phyloP scores from a whole-genome alignment of 2,329 filamentous ascomycete species.

The Neopestalotiopsis sp. region DNA sequence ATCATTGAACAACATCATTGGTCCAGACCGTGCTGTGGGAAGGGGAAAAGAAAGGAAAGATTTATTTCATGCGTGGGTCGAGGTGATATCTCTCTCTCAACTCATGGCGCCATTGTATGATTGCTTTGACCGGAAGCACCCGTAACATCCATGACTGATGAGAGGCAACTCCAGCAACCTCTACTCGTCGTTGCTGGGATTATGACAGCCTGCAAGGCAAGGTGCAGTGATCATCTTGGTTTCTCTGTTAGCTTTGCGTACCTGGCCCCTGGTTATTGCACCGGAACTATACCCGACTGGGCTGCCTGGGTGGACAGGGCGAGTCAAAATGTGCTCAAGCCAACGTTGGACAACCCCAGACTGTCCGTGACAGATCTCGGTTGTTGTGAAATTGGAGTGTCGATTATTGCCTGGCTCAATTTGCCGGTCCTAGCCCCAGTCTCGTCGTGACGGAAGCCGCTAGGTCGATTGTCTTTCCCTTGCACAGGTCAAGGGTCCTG shows the following conservation, averaged over 20 bases:
- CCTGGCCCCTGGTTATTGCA: background rate
- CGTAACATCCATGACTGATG: background rate
- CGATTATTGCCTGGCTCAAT: constrained; percentile 15
- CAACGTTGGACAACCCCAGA: constrained; percentile 8
- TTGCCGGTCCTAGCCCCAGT: constrained; percentile 14
- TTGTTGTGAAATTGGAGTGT: constrained; percentile 14
- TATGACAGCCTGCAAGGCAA: constrained; percentile 17
- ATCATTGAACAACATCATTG: background rate
- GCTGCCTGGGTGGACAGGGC: background rate
- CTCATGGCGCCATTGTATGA: background rate
- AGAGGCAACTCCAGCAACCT: constrained; percentile 2
- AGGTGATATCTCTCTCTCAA: background rate
- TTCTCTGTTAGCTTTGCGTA: background rate
- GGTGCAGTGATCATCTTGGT: constrained; percentile 18
- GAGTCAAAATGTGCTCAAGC: constrained; percentile 15
- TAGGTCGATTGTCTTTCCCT: constrained; percentile 2
- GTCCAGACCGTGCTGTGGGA: background rate
- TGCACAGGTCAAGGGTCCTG: background rate
- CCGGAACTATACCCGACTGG: constrained; percentile 8
- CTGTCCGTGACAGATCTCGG: constrained; percentile 14
- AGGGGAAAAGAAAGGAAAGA: background rate
- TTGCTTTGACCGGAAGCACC: background rate
- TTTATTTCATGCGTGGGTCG: background rate
- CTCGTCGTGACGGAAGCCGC: constrained; percentile 7
- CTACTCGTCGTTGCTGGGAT: constrained; percentile 12